Base-by-base conservation (phyloP, 306 rosid genomes). In the Inga laurina region DNA sequence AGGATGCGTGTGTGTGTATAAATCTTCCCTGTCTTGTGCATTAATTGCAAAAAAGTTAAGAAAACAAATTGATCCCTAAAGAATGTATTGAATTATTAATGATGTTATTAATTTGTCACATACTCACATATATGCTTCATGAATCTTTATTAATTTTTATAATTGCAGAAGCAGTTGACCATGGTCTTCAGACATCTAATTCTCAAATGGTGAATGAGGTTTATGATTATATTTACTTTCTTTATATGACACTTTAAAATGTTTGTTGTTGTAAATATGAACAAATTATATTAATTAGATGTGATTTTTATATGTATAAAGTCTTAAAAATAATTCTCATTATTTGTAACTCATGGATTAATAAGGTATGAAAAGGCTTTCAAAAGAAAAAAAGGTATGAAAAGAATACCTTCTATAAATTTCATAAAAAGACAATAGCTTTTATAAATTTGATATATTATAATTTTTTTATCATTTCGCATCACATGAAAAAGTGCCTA, bases 21-120 rank as follows among this genome's bases (percentile, higher is more conserved):
- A 8, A 22, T 52, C n/a, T 52, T 78, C 81, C 72, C 67, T 88
- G 89, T 90, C 90, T 71, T 67, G 82, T 87, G 90, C 9, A 65
- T 44, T 14, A 37, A 37, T 37, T 30, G 82, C 74, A 54, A 82
- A 87, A 82, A 48, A 8, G 1, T 41, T 54, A 79, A 6, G 2
- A 54, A 19, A 54, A 5, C 0, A 34, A 34, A 34, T 34, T 18
- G 1, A 13, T 32, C n/a, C 71, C 43, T 6, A 49, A 67, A 89
- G 86, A 88, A 72, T 80, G 91, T 87, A 81, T 81, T 4, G 14
- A 85, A 72, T 83, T 80, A 59, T 71, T 71, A 72, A 27, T 76
- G 24, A 2, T 54, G 22, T 27, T 80, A 72, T 27, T 80, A 72
- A n/a, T 15, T 83, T 84, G 81, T 68, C 80, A 49, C 35, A 77